Evolutionary conservation across 148 eudicot species (phyloP).

Genomic region (Fagopyrum tataricum): DNA sequence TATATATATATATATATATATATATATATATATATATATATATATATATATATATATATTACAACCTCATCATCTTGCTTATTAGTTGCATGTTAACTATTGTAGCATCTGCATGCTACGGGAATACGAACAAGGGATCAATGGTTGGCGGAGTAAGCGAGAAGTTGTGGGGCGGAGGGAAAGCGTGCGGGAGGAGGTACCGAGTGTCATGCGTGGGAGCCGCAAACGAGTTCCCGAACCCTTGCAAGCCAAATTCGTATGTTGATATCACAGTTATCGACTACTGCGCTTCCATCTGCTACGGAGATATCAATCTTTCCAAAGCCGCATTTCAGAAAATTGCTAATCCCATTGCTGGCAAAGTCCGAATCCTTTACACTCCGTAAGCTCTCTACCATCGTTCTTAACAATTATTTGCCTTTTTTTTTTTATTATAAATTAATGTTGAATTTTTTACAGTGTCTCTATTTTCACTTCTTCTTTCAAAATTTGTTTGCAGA

Average conservation of each 20-base stretch:
- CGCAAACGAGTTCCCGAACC: slow-evolving; percentile 13
- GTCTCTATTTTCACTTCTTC: no score
- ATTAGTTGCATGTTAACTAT: no score
- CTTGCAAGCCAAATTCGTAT: background rate
- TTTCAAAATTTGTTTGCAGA: no score
- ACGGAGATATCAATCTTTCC: background rate
- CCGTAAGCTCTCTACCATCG: background rate
- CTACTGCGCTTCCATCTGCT: background rate
- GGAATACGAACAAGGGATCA: slow-evolving; percentile 9
- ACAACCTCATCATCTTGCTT: no score
- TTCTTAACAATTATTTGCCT: no score
- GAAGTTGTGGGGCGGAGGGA: slow-evolving; percentile 33
- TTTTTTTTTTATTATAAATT: no score
- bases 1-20: background rate
- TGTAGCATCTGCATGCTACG: background rate
- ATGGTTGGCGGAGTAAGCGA: slow-evolving; percentile 51
- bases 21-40: background rate
- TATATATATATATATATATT: no score
- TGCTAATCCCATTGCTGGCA: background rate
- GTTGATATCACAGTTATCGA: background rate
- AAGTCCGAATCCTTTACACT: background rate
- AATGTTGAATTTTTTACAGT: no score
- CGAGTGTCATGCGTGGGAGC: slow-evolving; percentile 38
- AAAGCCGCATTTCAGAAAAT: background rate
- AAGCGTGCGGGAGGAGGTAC: slow-evolving; percentile 31